Percentiles rank a stretch among this genome's conserved stretches.
These are phyloP conservation scores for Phanerodontia chrysosporium DNA, from an alignment of 768 basidiomycete species.

Conservation along the genomic window DNA sequence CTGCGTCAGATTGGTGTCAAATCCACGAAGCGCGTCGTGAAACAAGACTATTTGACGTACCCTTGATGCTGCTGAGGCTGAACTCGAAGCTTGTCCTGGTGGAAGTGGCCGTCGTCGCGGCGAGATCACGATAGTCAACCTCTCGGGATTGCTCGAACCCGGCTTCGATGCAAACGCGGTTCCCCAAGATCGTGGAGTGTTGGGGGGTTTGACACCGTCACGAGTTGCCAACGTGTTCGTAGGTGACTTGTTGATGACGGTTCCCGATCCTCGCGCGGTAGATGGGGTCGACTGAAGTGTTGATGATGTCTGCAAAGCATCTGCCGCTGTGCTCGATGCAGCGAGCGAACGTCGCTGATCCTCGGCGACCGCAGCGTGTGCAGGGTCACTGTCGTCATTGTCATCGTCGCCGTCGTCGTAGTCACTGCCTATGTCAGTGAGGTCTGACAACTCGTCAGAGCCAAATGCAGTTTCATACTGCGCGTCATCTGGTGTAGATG, in stretches of 20 bases:
- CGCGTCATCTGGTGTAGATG: not conserved
- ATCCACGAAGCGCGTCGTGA: no score
- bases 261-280: no score
- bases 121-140: not conserved
- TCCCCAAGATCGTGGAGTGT: not conserved
- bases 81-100: not conserved
- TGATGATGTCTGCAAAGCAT: not conserved
- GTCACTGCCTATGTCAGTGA: not conserved
- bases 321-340: not conserved
- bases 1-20: not conserved
- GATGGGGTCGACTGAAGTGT: no score
- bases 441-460: slow-evolving; percentile 3
- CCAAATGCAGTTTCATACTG: not conserved
- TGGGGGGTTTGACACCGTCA: not conserved
- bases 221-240: not conserved
- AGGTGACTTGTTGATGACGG: no score
- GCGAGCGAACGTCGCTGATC: not conserved
- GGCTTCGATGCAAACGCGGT: not conserved
- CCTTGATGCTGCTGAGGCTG: not conserved
- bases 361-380: no score
- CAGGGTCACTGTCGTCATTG: no score
- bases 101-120: not conserved
- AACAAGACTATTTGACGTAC: no score
- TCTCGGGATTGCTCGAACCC: not conserved
- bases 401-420: not conserved